phyloP scores from a whole-genome alignment of 1,284 basidiomycete genomes.

The Cryptococcus wingfieldii region DNA sequence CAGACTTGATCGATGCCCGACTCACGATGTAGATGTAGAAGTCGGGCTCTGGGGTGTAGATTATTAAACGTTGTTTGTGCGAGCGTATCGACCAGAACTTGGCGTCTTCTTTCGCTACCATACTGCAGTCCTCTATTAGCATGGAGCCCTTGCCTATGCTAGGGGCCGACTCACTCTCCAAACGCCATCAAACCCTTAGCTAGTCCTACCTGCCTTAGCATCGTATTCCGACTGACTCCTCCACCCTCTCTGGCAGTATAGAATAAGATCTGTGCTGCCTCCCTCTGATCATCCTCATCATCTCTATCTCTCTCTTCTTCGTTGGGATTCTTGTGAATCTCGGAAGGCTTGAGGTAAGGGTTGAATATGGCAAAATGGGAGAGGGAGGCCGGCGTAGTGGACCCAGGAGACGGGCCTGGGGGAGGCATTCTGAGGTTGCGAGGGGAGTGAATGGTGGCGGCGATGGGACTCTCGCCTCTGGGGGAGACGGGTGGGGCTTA shows the following conservation, averaged over 20 bases:
- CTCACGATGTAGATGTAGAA: conserved; percentile 40
- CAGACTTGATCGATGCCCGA: neutral
- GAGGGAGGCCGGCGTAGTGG: conserved; percentile 22
- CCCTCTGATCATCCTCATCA: conserved; percentile 39
- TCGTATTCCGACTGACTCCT: conserved; percentile 38
- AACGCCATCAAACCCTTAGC: conserved; percentile 45
- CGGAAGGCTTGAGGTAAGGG: conserved; percentile 24
- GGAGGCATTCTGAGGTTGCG: neutral
- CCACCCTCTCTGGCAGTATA: conserved; percentile 37
- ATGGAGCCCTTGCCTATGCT: neutral
- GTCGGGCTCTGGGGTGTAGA: conserved; percentile 34
- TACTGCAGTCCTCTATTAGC: conserved; percentile 13
- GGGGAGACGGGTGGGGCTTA: no score
- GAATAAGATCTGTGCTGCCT: conserved; percentile 44
- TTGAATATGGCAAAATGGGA: conserved; percentile 46
- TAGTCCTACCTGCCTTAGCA: conserved; percentile 43
- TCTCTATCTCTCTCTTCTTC: conserved; percentile 27
- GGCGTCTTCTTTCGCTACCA: conserved; percentile 18
- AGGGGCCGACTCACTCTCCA: conserved; percentile 24
- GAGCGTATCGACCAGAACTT: conserved; percentile 33
- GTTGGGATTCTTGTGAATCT: neutral
- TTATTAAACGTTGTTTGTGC: conserved; percentile 28
- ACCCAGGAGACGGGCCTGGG: neutral
- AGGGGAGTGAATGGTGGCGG: no score
- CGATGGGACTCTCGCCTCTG: no score